Evolutionary conservation across 1,139 yeast species (phyloP).

Genomic region (Hanseniaspora uvarum): DNA sequence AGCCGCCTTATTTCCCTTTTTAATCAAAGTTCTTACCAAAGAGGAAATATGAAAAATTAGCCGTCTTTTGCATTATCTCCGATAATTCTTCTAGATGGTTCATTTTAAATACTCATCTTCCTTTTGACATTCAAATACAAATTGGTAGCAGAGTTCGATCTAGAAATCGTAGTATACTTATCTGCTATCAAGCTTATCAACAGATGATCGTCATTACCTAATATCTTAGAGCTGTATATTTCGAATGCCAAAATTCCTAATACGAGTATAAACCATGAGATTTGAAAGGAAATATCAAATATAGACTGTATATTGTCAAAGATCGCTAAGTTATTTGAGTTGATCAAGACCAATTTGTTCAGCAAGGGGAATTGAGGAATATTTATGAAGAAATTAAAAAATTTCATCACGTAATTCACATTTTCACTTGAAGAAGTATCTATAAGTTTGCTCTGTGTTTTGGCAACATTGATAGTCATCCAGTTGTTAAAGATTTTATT

Average conservation of each 20-base stretch:
- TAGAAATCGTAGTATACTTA: neutral
- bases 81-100: no score
- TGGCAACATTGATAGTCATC: conserved; percentile 1
- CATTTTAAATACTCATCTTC: neutral
- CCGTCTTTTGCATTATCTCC: neutral
- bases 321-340: neutral
- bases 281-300: conserved; percentile 8
- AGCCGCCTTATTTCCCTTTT: neutral
- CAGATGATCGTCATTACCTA: neutral
- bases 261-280: conserved; percentile 6
- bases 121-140: conserved; percentile 1
- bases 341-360: conserved; percentile 7
- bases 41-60: neutral
- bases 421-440: neutral
- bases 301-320: conserved; percentile 4
- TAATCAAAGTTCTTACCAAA: neutral
- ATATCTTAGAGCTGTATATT: neutral
- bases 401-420: neutral
- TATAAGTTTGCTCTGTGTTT: conserved; percentile 5
- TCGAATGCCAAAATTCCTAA: conserved; percentile 2
- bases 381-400: neutral
- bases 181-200: neutral
- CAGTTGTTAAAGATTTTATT: conserved; percentile 6
- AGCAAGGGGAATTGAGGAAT: conserved; percentile 8
- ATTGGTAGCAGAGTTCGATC: neutral